phyloP scores from a whole-genome alignment of 2,329 filamentous ascomycete genomes.

The Albifimbria verrucaria region DNA sequence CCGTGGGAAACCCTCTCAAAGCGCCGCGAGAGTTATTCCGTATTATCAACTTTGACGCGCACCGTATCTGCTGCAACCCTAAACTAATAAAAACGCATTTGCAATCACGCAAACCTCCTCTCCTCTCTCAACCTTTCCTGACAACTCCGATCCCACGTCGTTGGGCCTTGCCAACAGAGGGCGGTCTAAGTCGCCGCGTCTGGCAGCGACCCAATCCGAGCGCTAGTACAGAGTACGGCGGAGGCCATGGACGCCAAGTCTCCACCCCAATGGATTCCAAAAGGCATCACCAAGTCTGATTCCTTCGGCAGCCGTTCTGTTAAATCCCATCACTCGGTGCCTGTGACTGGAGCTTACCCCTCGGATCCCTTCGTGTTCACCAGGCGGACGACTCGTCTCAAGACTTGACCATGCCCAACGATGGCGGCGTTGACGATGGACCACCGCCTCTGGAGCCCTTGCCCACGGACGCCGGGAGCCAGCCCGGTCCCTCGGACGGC shows the following conservation, averaged over 20 bases:
- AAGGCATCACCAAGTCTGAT: slow-evolving; percentile 31
- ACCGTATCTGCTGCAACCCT: too few species aligned
- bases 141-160: too few species aligned
- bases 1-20: too few species aligned
- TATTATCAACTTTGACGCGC: too few species aligned
- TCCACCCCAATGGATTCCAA: slow-evolving; percentile 14
- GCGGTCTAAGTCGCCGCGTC: background rate
- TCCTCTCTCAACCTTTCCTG: too few species aligned
- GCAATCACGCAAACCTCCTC: too few species aligned
- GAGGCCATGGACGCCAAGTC: slow-evolving; percentile 19
- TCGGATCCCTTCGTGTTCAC: slow-evolving; percentile 40
- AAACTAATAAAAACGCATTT: too few species aligned
- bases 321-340: slow-evolving; percentile 34
- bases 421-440: slow-evolving; percentile 19
- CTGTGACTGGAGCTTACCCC: slow-evolving; percentile 36
- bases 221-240: too few species aligned
- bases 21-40: too few species aligned
- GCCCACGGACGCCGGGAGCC: background rate
- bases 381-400: slow-evolving; percentile 13
- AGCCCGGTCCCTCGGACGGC: background rate
- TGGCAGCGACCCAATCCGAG: background rate
- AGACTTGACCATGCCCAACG: background rate
- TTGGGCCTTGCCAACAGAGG: too few species aligned
- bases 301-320: slow-evolving; percentile 26
- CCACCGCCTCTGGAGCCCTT: slow-evolving; percentile 28